Evolutionary conservation across 306 rosid species (phyloP).

Genomic region (Fragaria nilgerrensis): DNA sequence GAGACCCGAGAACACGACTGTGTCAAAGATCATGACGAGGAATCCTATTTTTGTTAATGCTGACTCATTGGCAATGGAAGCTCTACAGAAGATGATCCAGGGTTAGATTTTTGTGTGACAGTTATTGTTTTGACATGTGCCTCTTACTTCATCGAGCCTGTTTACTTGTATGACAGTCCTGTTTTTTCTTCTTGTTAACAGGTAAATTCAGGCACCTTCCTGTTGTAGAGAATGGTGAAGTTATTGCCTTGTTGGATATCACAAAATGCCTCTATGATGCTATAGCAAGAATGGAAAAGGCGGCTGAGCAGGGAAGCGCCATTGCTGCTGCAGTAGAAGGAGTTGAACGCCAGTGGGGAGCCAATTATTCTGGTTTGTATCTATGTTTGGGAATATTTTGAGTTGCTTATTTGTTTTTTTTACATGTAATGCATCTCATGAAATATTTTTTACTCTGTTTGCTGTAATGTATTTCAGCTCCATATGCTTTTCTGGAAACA

Average conservation of each 20-base stretch:
- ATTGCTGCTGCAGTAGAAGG: slow-evolving; percentile 95
- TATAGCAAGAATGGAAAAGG: slow-evolving; percentile 89
- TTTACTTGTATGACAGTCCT: not conserved
- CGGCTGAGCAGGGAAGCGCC: slow-evolving; percentile 87
- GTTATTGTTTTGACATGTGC: not conserved
- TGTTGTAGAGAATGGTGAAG: slow-evolving; percentile 95
- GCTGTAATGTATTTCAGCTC: slow-evolving; percentile 49
- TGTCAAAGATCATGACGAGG: slow-evolving; percentile 85
- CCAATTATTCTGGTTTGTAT: slow-evolving; percentile 59
- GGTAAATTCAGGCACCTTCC: slow-evolving; percentile 99
- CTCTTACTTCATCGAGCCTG: not conserved
- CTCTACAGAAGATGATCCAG: slow-evolving; percentile 90
- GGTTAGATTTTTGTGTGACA: slow-evolving; percentile 40
- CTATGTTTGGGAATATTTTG: slow-evolving; percentile 11
- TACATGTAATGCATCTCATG: not conserved
- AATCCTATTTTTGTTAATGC: slow-evolving; percentile 80
- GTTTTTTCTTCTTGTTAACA: slow-evolving; percentile 28
- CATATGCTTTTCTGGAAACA: slow-evolving; percentile 75
- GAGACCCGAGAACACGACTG: slow-evolving; percentile 80
- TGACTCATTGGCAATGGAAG: slow-evolving; percentile 78
- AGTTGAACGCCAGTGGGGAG: slow-evolving; percentile 77
- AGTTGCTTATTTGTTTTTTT: slow-evolving; percentile 2
- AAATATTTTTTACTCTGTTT: slow-evolving; percentile 18
- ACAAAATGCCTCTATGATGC: slow-evolving; percentile 95
- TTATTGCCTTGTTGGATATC: slow-evolving; percentile 89